A percentile compares a stretch with the other conserved stretches of the same genome.
Conservation (phyloP, 2,329 filamentous ascomycete genomes). For the Fusarium sp. region DNA sequence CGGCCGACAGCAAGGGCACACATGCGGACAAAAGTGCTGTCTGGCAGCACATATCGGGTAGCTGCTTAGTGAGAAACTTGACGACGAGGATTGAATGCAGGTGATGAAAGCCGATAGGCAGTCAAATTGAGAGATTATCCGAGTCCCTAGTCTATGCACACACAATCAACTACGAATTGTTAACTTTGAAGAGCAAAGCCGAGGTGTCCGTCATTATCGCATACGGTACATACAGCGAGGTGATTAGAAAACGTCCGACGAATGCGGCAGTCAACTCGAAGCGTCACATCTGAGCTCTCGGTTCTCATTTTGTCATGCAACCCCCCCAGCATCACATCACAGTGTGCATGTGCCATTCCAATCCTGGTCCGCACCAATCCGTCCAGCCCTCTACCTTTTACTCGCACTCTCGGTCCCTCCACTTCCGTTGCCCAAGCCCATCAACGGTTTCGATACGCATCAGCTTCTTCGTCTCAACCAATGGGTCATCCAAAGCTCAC, state of each 20-base stretch:
- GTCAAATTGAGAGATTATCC: conserved; percentile 25
- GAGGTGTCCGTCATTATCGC: conserved; percentile 27
- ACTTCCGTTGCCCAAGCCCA: conserved; percentile 22
- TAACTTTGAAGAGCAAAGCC: conserved; percentile 22
- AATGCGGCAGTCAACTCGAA: conserved; percentile 34
- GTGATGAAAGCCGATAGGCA: conserved; percentile 23
- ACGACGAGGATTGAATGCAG: conserved; percentile 21
- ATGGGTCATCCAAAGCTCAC: conserved; percentile 25
- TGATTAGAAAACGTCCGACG: not conserved
- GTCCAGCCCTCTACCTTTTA: conserved; percentile 12
- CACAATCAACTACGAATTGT: conserved; percentile 14
- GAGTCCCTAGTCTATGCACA: conserved; percentile 16
- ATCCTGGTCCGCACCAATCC: conserved; percentile 38
- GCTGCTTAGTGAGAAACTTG: conserved; percentile 28
- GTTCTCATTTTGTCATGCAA: conserved; percentile 36
- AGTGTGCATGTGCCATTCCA: conserved; percentile 30
- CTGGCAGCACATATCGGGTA: conserved; percentile 35
- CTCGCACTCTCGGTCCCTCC: conserved; percentile 12
- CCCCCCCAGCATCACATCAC: conserved; percentile 39
- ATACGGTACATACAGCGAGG: not conserved
- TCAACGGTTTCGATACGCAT: conserved; percentile 35
- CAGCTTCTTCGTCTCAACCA: conserved; percentile 22
- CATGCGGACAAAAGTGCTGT: conserved; percentile 20
- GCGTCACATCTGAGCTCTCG: conserved; percentile 38
- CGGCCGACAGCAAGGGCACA: conserved; percentile 11